Evolutionary conservation across 1,284 basidiomycete genomes (phyloP).

Genomic region (Leucoagaricus sp.): DNA sequence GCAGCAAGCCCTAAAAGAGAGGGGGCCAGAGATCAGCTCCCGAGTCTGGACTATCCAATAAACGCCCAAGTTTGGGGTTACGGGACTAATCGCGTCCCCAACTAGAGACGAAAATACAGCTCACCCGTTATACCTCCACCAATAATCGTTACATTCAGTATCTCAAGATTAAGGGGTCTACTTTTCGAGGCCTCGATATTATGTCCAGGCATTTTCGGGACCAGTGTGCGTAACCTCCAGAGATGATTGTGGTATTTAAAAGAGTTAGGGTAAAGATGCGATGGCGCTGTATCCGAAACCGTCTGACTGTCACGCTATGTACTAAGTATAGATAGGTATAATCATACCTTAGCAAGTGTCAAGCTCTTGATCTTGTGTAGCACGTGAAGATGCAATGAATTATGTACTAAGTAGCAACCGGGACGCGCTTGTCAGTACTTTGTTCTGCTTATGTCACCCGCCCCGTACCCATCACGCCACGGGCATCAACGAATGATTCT

Average conservation of each 20-base stretch:
- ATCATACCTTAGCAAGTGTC: constrained; percentile 1
- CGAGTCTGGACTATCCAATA: not conserved
- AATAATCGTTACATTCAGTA: constrained; percentile 37
- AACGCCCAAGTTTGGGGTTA: not conserved
- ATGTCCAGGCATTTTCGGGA: constrained; percentile 29
- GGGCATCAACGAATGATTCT: not conserved
- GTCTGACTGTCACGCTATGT: not conserved
- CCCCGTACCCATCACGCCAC: constrained; percentile 1
- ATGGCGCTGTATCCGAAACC: not conserved
- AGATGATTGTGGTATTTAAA: not conserved
- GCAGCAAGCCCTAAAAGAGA: constrained; percentile 36
- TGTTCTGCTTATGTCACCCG: not conserved
- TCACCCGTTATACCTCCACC: constrained; percentile 40
- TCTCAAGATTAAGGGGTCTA: constrained; percentile 21
- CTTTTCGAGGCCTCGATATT: constrained; percentile 10
- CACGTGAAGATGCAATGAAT: constrained; percentile 5
- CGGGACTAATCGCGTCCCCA: not conserved
- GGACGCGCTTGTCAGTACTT: not conserved
- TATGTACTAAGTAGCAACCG: not conserved
- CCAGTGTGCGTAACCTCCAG: not conserved
- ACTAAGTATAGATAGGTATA: not conserved
- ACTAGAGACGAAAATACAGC: constrained; percentile 2
- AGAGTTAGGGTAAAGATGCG: not conserved
- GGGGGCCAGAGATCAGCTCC: not conserved
- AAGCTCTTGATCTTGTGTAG: not conserved